Base-by-base conservation (phyloP, 768 basidiomycete genomes). In the Asterophora lycoperdoides region DNA sequence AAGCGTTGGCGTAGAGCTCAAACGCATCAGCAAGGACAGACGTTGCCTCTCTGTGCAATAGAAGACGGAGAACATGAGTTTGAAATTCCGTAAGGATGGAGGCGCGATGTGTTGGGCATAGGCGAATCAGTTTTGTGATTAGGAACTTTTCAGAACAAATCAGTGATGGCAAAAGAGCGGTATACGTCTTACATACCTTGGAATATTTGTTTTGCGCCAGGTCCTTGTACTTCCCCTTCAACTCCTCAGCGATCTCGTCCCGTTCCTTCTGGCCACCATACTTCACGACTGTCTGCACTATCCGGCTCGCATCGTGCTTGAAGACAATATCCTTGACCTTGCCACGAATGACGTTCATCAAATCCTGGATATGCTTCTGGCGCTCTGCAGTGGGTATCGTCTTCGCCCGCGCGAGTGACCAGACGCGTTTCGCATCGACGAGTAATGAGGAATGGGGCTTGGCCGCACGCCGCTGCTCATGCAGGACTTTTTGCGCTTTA, bases 301-400 rank as follows among this genome's bases (percentile, higher is more conserved):
- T 91, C 55, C 85, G 79, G 59, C 90, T 92, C 7, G 91, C 92
- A 64, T 95, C 92, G 59, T 95, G 93, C 65, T 93, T 95, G 62
- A 90, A 78, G 1, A 89, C 85, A 32, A 95, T 83, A 28, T 93
- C 92, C 51, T 84, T 83, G 37, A 95, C 83, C 56, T 83, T 82
- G 4, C 91, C 92, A 17, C 86, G 80, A 17, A 93, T 81, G 38
- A 85, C 75, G 26, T 72, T 68, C 81, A 92, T 89, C 8, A 97
- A 76, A 20, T 81, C 78, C 39, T 76, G 71, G 49, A 95, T 72
- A 41, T 91, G 82, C 56, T 83, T 80, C 55, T 84, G 81, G 18
- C 93, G 80, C 58, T 94, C 86, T 19, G 79, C 65, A 17, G 83
- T 69, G 0, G 81, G 67, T 33, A 93, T 75, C 41, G 81, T 80